phyloP scores from a whole-genome alignment of 441 rosid species.

The Gossypium schwendimanii region DNA sequence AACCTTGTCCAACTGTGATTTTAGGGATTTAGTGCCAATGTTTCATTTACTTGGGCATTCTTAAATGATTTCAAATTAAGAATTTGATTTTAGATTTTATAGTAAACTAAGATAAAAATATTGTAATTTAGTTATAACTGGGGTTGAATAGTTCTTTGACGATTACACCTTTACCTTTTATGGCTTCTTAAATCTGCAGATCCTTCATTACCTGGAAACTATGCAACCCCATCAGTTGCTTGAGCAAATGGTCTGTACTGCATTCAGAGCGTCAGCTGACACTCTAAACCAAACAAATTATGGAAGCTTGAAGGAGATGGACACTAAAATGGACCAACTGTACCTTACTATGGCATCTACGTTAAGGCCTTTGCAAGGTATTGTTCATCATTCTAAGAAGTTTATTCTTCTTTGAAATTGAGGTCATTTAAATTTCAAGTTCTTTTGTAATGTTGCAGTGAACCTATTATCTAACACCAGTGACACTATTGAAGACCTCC shows the following conservation, averaged over 20 bases:
- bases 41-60: neutral
- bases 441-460: conserved; percentile 33
- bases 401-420: neutral
- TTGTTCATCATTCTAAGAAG: conserved; percentile 8
- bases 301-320: conserved; percentile 77
- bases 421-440: neutral
- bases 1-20: neutral
- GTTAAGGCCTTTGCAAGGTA: conserved; percentile 63
- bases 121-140: neutral
- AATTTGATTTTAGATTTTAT: neutral
- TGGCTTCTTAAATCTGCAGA: conserved; percentile 34
- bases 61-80: neutral
- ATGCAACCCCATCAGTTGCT: conserved; percentile 85
- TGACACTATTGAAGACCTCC: conserved; percentile 59
- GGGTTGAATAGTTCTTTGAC: neutral
- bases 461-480: conserved; percentile 39
- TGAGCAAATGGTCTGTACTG: conserved; percentile 93
- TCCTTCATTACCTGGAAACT: conserved; percentile 92
- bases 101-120: neutral
- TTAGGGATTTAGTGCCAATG: neutral
- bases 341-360: conserved; percentile 55
- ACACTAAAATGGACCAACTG: conserved; percentile 61
- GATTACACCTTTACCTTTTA: conserved; percentile 14
- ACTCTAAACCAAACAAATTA: conserved; percentile 64
- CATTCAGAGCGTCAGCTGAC: conserved; percentile 95